Evolutionary conservation across 2,329 filamentous ascomycete species (phyloP).

Genomic region (Tolypocladium tundrense): DNA sequence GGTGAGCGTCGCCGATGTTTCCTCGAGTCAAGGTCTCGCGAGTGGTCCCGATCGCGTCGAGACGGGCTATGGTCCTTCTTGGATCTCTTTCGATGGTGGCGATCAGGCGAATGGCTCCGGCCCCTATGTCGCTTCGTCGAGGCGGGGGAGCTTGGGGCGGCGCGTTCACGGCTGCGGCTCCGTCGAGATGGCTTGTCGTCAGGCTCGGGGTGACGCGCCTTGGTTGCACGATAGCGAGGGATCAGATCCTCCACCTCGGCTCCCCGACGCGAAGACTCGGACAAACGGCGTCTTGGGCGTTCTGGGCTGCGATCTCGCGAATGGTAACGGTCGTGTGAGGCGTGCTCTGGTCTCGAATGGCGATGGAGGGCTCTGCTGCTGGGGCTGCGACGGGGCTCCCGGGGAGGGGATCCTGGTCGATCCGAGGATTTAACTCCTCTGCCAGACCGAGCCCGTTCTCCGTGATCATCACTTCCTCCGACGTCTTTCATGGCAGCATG

Average conservation of each 20-base stretch:
- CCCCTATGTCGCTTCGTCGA: conserved; percentile 32
- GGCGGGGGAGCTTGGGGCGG: conserved; percentile 22
- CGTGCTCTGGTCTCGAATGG: conserved; percentile 20
- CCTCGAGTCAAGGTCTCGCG: conserved; percentile 22
- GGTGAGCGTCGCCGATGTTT: conserved; percentile 21
- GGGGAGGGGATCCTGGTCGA: conserved; percentile 20
- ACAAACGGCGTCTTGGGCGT: conserved; percentile 14
- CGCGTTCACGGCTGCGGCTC: conserved; percentile 23
- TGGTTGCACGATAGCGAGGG: conserved; percentile 24
- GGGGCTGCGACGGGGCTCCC: conserved; percentile 18
- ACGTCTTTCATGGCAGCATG: conserved; percentile 32
- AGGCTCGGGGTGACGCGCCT: conserved; percentile 18
- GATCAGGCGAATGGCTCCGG: conserved; percentile 27
- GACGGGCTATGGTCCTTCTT: conserved; percentile 25
- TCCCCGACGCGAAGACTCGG: conserved; percentile 15
- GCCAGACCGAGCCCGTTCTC: conserved; percentile 25
- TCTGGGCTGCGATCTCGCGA: conserved; percentile 28
- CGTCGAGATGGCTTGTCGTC: conserved; percentile 21
- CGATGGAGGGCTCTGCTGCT: conserved; percentile 20
- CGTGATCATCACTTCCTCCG: conserved; percentile 24
- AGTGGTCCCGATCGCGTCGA: conserved; percentile 27
- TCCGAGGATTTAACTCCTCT: conserved; percentile 21
- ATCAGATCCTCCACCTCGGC: conserved; percentile 26
- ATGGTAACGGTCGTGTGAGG: conserved; percentile 25
- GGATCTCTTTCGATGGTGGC: conserved; percentile 29